These are phyloP conservation scores for Trichoderma asperellum DNA, from an alignment of 2,329 filamentous ascomycete species.

Conservation along the genomic window DNA sequence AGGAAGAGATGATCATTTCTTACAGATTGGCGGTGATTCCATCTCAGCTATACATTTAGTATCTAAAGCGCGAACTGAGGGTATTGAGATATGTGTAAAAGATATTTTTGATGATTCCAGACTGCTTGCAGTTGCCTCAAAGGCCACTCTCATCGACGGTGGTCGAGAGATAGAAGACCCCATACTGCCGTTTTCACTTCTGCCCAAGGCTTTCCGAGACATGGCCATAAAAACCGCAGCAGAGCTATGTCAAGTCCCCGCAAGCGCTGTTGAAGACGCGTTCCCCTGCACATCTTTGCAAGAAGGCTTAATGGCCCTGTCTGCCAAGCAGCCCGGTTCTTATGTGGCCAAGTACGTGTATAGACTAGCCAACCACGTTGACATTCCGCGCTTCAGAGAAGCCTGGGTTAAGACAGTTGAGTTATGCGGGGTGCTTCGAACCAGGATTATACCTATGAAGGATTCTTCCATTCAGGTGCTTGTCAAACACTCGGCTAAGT, in stretches of 20 bases:
- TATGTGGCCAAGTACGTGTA: conserved; percentile 23
- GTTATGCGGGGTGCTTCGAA: conserved; percentile 21
- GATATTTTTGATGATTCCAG: conserved; percentile 31
- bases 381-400: not conserved
- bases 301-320: conserved; percentile 30
- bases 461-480: not conserved
- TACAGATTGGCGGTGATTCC: conserved; percentile 23
- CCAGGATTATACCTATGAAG: conserved; percentile 26
- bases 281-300: conserved; percentile 30
- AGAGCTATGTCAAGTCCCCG: not conserved
- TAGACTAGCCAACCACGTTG: not conserved
- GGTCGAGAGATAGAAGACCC: too few relatives aligned
- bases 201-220: not conserved
- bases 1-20: conserved; percentile 19
- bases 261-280: conserved; percentile 23
- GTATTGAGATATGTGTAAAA: conserved; percentile 23
- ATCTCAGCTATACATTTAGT: conserved; percentile 20
- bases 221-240: not conserved
- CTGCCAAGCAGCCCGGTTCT: conserved; percentile 23
- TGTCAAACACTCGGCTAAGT: not conserved
- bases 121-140: conserved; percentile 5
- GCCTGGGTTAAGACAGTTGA: conserved; percentile 29
- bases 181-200: not conserved
- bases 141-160: not conserved
- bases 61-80: not conserved